Evolutionary conservation across 306 rosid genomes (phyloP).

Genomic region (Delonix regia): DNA sequence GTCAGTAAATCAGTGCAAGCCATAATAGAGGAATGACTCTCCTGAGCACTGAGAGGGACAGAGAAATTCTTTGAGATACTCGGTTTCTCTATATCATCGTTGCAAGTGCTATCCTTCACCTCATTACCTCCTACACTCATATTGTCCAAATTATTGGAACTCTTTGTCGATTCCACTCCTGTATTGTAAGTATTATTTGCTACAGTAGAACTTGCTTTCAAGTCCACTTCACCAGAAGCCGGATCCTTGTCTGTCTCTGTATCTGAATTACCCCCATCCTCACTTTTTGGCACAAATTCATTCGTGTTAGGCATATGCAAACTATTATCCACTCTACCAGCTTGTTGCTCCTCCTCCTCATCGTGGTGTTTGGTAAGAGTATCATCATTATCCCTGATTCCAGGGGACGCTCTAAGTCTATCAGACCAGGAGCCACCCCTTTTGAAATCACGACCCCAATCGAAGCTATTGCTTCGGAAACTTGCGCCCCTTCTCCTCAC

Average conservation of each 20-base stretch:
- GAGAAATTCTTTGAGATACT: slow-evolving; percentile 49
- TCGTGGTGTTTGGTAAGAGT: slow-evolving; percentile 45
- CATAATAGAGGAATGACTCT: slow-evolving; percentile 42
- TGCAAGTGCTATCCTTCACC: slow-evolving; percentile 44
- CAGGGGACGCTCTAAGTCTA: slow-evolving; percentile 50
- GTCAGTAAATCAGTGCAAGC: slow-evolving; percentile 61
- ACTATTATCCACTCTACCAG: slow-evolving; percentile 37
- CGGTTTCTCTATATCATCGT: slow-evolving; percentile 51
- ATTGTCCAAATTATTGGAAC: slow-evolving; percentile 44
- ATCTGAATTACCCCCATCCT: slow-evolving; percentile 50
- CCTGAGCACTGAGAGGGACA: slow-evolving; percentile 43
- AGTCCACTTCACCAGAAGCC: slow-evolving; percentile 47
- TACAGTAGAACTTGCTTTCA: slow-evolving; percentile 47
- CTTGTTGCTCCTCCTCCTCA: slow-evolving; percentile 42
- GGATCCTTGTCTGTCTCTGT: slow-evolving; percentile 41
- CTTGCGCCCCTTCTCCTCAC: slow-evolving; percentile 59
- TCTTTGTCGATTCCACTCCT: slow-evolving; percentile 38
- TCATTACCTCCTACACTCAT: slow-evolving; percentile 43
- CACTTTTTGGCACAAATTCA: slow-evolving; percentile 45
- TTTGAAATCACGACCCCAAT: slow-evolving; percentile 68
- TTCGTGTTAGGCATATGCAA: slow-evolving; percentile 38
- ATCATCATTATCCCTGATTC: slow-evolving; percentile 50
- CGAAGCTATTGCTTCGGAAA: slow-evolving; percentile 57
- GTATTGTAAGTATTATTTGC: slow-evolving; percentile 42
- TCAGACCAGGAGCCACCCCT: slow-evolving; percentile 72